Evolutionary conservation across 2,329 filamentous ascomycete species (phyloP).

Genomic region (Fusarium nurragi): DNA sequence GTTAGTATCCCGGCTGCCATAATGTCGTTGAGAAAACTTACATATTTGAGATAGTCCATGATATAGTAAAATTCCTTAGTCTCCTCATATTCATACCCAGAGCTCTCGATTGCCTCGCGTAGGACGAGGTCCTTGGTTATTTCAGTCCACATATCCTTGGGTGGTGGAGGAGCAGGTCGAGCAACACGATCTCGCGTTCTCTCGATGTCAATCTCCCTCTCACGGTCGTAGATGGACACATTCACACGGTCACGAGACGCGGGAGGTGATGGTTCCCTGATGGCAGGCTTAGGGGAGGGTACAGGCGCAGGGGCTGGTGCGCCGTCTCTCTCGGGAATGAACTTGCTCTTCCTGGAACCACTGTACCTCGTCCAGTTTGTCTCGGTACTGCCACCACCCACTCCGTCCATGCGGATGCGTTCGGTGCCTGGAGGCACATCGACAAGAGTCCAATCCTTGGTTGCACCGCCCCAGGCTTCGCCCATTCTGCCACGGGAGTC

Average conservation of each 20-base stretch:
- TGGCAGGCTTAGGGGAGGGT: slow-evolving; percentile 33
- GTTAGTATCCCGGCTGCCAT: background rate
- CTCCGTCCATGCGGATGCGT: slow-evolving; percentile 82
- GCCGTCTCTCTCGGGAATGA: slow-evolving; percentile 73
- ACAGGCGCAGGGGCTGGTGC: slow-evolving; percentile 42
- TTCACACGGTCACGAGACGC: slow-evolving; percentile 53
- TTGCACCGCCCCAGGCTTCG: slow-evolving; percentile 78
- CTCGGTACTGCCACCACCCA: slow-evolving; percentile 78
- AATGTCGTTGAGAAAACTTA: slow-evolving; percentile 60
- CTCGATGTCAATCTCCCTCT: slow-evolving; percentile 63
- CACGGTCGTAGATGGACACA: slow-evolving; percentile 58
- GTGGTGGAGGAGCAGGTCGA: slow-evolving; percentile 52
- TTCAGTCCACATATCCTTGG: slow-evolving; percentile 89
- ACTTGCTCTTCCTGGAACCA: slow-evolving; percentile 78
- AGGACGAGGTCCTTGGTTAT: slow-evolving; percentile 92
- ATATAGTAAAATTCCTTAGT: slow-evolving; percentile 91
- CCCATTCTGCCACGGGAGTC: slow-evolving; percentile 72
- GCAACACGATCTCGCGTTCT: slow-evolving; percentile 62
- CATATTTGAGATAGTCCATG: slow-evolving; percentile 87
- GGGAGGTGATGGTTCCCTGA: slow-evolving; percentile 44
- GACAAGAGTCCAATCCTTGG: slow-evolving; percentile 81
- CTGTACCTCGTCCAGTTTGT: slow-evolving; percentile 83
- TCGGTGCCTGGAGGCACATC: slow-evolving; percentile 87
- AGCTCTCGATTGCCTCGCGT: slow-evolving; percentile 84
- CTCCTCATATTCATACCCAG: slow-evolving; percentile 91